Percentiles rank a stretch among this genome's conserved stretches.
phyloP scores from a whole-genome alignment of 225 moss, liverwort and hornwort genomes.

The Sphagnum tenellum region DNA sequence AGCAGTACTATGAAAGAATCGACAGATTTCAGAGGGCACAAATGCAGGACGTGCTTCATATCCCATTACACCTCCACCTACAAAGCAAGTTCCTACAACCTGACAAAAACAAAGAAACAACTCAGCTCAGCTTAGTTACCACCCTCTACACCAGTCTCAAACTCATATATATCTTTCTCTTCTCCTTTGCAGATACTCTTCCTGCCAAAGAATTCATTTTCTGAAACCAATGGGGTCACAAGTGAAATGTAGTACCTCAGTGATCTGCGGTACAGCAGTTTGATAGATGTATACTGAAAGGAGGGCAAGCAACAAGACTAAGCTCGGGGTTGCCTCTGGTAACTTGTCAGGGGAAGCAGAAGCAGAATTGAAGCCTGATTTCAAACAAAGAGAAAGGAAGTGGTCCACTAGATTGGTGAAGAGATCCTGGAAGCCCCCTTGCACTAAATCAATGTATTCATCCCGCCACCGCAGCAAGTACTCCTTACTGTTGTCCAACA shows the following conservation, averaged over 20 bases:
- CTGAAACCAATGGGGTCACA: neutral
- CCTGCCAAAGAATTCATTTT: neutral
- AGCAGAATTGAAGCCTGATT: conserved; percentile 37
- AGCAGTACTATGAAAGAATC: conserved; percentile 70
- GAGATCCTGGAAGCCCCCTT: conserved; percentile 87
- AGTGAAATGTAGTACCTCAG: conserved; percentile 53
- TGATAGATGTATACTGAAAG: conserved; percentile 92
- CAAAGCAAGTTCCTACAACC: conserved; percentile 87
- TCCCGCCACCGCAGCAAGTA: conserved; percentile 76
- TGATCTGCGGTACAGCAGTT: conserved; percentile 92
- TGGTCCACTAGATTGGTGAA: conserved; percentile 87
- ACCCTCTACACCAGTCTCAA: neutral
- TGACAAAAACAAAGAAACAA: conserved; percentile 10
- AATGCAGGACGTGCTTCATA: conserved; percentile 92
- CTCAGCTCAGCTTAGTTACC: neutral
- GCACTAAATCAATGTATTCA: conserved; percentile 86
- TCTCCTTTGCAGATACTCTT: neutral
- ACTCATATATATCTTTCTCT: neutral
- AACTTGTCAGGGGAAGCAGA: conserved; percentile 37
- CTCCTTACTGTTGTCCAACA: conserved; percentile 62
- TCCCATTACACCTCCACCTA: conserved; percentile 95
- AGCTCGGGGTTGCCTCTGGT: conserved; percentile 49
- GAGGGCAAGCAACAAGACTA: conserved; percentile 85
- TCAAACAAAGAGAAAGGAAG: conserved; percentile 66
- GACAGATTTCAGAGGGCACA: conserved; percentile 92